These are phyloP conservation scores for Fusarium incarnatum DNA, from an alignment of 2,329 filamentous ascomycete genomes.

Conservation along the genomic window DNA sequence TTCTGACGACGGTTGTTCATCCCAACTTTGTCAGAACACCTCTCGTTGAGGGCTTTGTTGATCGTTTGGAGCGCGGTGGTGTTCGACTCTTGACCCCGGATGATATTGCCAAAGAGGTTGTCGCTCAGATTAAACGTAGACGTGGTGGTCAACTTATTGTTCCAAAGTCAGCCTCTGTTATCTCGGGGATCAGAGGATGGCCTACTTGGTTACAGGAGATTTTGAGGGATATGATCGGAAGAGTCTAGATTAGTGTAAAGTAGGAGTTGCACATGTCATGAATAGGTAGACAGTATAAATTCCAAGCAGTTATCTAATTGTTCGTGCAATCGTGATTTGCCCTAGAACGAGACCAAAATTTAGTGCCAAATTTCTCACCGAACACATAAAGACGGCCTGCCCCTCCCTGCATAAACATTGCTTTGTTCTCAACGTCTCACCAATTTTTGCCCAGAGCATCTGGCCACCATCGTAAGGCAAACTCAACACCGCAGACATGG, in stretches of 20 bases:
- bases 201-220: constrained; percentile 54
- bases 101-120: constrained; percentile 57
- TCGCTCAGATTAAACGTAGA: constrained; percentile 58
- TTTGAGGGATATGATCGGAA: constrained; percentile 44
- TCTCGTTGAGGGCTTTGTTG: constrained; percentile 52
- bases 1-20: constrained; percentile 73
- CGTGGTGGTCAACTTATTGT: constrained; percentile 61
- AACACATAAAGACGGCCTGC: neutral
- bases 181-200: constrained; percentile 55
- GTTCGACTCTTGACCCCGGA: constrained; percentile 49
- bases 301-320: no score
- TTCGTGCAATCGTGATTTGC: no score
- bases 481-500: neutral
- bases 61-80: constrained; percentile 45
- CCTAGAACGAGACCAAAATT: no score
- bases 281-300: no score
- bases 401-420: neutral
- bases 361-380: neutral
- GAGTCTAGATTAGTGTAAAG: no score
- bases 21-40: constrained; percentile 66
- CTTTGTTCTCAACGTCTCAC: neutral
- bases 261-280: no score
- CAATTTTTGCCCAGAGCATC: neutral
- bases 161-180: constrained; percentile 44
- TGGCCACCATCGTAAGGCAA: neutral